These are phyloP conservation scores for Dothistroma septosporum DNA, from an alignment of 2,329 filamentous ascomycete species.

Conservation along the genomic window DNA sequence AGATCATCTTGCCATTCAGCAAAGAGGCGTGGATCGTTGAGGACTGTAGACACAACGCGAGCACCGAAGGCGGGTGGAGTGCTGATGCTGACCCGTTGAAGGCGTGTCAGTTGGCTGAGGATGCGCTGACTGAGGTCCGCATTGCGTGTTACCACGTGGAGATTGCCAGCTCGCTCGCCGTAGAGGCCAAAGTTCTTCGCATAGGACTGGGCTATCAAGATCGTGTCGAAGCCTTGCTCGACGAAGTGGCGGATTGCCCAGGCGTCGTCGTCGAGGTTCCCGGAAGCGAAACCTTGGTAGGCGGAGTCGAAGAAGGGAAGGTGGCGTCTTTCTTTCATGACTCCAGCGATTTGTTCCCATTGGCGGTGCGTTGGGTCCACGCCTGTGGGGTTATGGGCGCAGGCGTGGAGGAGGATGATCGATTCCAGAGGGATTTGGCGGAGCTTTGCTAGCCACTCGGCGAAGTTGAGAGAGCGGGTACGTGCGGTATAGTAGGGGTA, in stretches of 20 bases:
- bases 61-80: conserved; percentile 95
- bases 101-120: conserved; percentile 81
- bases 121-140: conserved; percentile 58
- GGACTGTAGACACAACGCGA: conserved; percentile 74
- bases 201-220: conserved; percentile 51
- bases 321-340: conserved; percentile 74
- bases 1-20: conserved; percentile 90
- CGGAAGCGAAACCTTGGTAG: conserved; percentile 96
- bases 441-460: conserved; percentile 75
- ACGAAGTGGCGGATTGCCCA: conserved; percentile 91
- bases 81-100: conserved; percentile 95
- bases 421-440: conserved; percentile 69
- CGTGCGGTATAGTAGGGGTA: conserved; percentile 93
- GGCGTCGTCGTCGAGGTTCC: conserved; percentile 77
- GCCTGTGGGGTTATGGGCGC: conserved; percentile 96
- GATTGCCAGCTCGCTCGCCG: conserved; percentile 90
- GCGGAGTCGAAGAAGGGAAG: conserved; percentile 99
- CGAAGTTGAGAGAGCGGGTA: conserved; percentile 87
- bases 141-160: conserved; percentile 88
- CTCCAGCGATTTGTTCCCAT: conserved; percentile 80
- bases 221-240: conserved; percentile 72
- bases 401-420: conserved; percentile 88
- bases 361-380: conserved; percentile 92
- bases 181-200: conserved; percentile 72
- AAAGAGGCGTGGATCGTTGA: conserved; percentile 80